Evolutionary conservation across 2,329 filamentous ascomycete species (phyloP).

Genomic region (Orbilia brochopaga): DNA sequence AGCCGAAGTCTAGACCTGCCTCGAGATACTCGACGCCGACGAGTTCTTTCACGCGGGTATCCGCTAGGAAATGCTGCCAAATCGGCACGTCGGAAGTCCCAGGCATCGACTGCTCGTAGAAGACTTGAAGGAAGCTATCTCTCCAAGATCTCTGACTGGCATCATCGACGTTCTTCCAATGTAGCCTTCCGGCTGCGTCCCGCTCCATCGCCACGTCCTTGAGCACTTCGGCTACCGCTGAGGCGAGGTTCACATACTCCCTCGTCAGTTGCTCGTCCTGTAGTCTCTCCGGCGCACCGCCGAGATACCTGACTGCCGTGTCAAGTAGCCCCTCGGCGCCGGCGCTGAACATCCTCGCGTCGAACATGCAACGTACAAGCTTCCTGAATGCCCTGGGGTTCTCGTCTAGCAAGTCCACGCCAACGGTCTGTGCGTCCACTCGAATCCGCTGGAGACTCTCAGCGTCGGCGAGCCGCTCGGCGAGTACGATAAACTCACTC

Average conservation of each 20-base stretch:
- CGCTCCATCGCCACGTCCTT: slow-evolving; percentile 13
- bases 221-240: slow-evolving; percentile 9
- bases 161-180: slow-evolving; percentile 25
- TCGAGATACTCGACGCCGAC: slow-evolving; percentile 20
- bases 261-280: background rate
- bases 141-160: background rate
- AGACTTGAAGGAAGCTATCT: slow-evolving; percentile 11
- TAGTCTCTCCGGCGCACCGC: background rate
- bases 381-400: slow-evolving; percentile 6
- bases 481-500: background rate
- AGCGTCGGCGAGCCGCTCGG: too few relatives aligned
- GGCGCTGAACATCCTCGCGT: background rate
- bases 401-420: slow-evolving; percentile 8
- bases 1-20: slow-evolving; percentile 34
- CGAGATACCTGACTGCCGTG: background rate
- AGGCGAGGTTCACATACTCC: slow-evolving; percentile 3
- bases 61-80: slow-evolving; percentile 11
- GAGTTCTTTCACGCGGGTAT: background rate
- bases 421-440: slow-evolving; percentile 6
- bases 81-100: background rate
- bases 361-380: slow-evolving; percentile 1
- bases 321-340: slow-evolving; percentile 10
- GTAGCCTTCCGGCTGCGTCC: slow-evolving; percentile 16
- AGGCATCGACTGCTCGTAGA: slow-evolving; percentile 14
- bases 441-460: background rate